Base-by-base conservation (phyloP, 78 protist species). In the Anaeramoeba ignava region DNA sequence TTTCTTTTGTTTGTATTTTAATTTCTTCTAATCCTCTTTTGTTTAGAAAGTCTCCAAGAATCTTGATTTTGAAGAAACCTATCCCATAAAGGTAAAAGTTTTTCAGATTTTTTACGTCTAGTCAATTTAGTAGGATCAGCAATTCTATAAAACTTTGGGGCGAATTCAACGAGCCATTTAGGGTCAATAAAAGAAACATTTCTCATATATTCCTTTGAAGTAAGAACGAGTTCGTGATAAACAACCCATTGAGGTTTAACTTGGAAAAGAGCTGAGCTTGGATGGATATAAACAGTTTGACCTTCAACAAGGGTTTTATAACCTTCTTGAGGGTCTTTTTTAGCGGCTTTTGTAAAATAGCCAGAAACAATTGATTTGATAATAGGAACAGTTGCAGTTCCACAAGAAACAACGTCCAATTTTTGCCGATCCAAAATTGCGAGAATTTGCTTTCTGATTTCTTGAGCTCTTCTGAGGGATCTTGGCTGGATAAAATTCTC, bases 71-170 rank as follows among this genome's bases (percentile, higher is more conserved):
- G n/a, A n/a, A n/a, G n/a, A n/a, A n/a, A n/a, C n/a, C n/a, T n/a
- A n/a, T n/a, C n/a, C n/a, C n/a, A n/a, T n/a, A n/a, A n/a, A n/a
- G n/a, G n/a, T n/a, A n/a, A n/a, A n/a, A n/a, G n/a, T n/a, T n/a
- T n/a, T n/a, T n/a, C n/a, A n/a, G n/a, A n/a, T n/a, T n/a, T n/a
- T n/a, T n/a, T n/a, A n/a, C n/a, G n/a, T n/a, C n/a, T n/a, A n/a
- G n/a, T n/a, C n/a, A n/a, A n/a, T n/a, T n/a, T n/a, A n/a, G n/a
- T n/a, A n/a, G n/a, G n/a, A n/a, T n/a, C n/a, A n/a, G n/a, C n/a
- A n/a, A n/a, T n/a, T n/a, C n/a, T 88, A 87, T 96, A 96, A 84
- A 86, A 91, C 78, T 96, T 98, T 33, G 99, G 99, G 34, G 98
- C 98, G 38, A 97, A 89, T 84, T 97, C 98, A 37, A 89, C 42